Conservation (phyloP, 179 eudicot species). For the Spinacia oleracea region DNA sequence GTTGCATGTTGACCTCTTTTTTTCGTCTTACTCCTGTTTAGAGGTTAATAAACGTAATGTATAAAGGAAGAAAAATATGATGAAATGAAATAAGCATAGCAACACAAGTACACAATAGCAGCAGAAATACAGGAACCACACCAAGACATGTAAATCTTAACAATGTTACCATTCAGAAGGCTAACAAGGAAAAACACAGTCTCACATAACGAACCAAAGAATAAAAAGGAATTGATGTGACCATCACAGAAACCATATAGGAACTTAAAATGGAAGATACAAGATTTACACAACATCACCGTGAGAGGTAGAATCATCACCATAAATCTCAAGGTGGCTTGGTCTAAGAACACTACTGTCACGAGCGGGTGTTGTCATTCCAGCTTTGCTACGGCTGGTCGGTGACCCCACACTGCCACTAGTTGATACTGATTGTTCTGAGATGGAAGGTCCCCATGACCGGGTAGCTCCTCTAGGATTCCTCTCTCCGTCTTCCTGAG, state of each 20-base stretch:
- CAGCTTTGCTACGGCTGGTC: conserved; percentile 62
- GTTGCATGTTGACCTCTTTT: conserved; percentile 77
- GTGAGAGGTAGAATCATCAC: conserved; percentile 62
- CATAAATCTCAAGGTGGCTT: conserved; percentile 47
- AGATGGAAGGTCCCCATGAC: conserved; percentile 73
- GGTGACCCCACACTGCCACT: conserved; percentile 95
- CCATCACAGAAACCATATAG: background rate
- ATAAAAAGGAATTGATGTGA: background rate
- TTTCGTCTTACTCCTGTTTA: conserved; percentile 65
- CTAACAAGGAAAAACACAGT: background rate
- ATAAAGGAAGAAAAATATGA: background rate
- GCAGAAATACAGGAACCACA: background rate
- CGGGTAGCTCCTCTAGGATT: conserved; percentile 60
- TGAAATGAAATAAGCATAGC: background rate
- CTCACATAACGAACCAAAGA: background rate
- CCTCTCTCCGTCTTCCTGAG: conserved; percentile 57
- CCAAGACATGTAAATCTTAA: background rate
- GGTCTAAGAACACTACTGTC: conserved; percentile 45
- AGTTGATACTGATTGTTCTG: conserved; percentile 89
- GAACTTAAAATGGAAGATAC: conserved; percentile 5
- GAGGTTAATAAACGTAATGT: conserved; percentile 14
- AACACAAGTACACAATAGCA: conserved; percentile 5
- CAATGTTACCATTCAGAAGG: background rate
- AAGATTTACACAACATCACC: conserved; percentile 59
- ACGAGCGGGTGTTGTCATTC: conserved; percentile 51